phyloP scores from a whole-genome alignment of 805 yeast species.

The Starmerella gropengiesseri region DNA sequence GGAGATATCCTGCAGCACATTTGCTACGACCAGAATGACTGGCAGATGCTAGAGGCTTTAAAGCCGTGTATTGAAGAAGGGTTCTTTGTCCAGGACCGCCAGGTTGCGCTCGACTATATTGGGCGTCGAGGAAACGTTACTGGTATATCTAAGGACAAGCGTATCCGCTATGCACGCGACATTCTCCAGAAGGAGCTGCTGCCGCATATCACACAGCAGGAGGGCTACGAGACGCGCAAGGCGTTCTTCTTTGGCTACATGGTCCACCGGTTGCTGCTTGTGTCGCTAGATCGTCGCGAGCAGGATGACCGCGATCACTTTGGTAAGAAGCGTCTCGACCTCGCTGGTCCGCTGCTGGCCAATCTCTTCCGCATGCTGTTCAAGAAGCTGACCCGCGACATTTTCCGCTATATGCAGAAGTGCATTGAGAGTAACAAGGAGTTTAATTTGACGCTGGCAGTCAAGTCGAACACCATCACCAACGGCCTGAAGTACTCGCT shows the following conservation, averaged over 20 bases:
- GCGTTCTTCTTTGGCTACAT: slow-evolving; percentile 96
- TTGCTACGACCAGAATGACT: slow-evolving; percentile 93
- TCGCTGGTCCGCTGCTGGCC: slow-evolving; percentile 96
- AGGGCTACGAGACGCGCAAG: slow-evolving; percentile 92
- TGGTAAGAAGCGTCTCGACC: slow-evolving; percentile 95
- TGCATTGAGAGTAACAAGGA: slow-evolving; percentile 97
- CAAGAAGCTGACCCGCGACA: slow-evolving; percentile 90
- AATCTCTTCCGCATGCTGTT: slow-evolving; percentile 88
- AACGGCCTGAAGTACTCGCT: slow-evolving; percentile 94
- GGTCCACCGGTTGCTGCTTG: slow-evolving; percentile 86
- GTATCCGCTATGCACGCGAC: slow-evolving; percentile 96
- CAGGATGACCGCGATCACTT: slow-evolving; percentile 99
- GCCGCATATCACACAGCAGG: slow-evolving; percentile 95
- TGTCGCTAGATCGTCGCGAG: slow-evolving; percentile 95
- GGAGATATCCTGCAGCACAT: slow-evolving; percentile 98
- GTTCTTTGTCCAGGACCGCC: slow-evolving; percentile 94
- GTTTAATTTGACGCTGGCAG: slow-evolving; percentile 91
- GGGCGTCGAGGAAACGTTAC: slow-evolving; percentile 97
- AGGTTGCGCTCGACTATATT: slow-evolving; percentile 92
- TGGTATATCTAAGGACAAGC: slow-evolving; percentile 93
- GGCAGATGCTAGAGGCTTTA: slow-evolving; percentile 99
- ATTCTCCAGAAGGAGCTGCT: slow-evolving; percentile 89
- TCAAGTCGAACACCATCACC: slow-evolving; percentile 91
- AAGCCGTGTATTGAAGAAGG: slow-evolving; percentile 99
- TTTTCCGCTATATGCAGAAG: slow-evolving; percentile 96